Base-by-base conservation (phyloP, 176 grass and related monocot species). In the Oryza officinalis region DNA sequence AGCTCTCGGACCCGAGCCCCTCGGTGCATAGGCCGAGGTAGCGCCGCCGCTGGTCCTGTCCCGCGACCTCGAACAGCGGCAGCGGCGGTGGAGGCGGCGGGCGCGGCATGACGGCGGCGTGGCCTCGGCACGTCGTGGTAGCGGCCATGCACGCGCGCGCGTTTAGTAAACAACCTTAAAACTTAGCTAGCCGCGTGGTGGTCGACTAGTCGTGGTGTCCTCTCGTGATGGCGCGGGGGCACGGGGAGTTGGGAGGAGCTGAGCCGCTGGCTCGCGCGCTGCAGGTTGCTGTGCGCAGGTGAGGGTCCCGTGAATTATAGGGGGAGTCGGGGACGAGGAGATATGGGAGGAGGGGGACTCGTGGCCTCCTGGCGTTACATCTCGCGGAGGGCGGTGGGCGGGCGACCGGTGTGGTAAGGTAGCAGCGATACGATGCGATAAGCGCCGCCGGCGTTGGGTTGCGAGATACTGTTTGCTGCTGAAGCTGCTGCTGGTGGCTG, bases 1-100 rank as follows among this genome's bases (percentile, higher is more conserved):
- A 91, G 84, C 89, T 94, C 87, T 94, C 93, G 1, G 90, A 88
- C 23, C 93, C 93, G n/a, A 94, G 90, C 44, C 90, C 79, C 88
- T 94, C 92, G 46, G 92, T 94, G 89, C 92, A 94, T 65, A 94
- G 76, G 10, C 80, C 89, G 25, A 73, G 89, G 63, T 79, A 47
- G 63, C 40, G 80, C 47, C 46, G 74, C 14, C n/a, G 76, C 10
- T 18, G 18, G 27, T 71, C 84, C 80, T 63, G 73, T 32, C 26
- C 50, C 4, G 68, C 80, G 64, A 52, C 43, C 0, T 5, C n/a
- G 43, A 27, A n/a, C 4, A 63, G 41, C 0, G 81, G 71, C 0
- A 76, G 71, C 1, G n/a, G 18, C 0, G n/a, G 18, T 0, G 72
- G 33, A 6, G n/a, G 18, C 1, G n/a, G 18, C 1, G 72, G 35